Percentiles rank a stretch among this genome's conserved stretches.
Conservation (phyloP, 2,329 filamentous ascomycete species). For the Exserohilum turcica region DNA sequence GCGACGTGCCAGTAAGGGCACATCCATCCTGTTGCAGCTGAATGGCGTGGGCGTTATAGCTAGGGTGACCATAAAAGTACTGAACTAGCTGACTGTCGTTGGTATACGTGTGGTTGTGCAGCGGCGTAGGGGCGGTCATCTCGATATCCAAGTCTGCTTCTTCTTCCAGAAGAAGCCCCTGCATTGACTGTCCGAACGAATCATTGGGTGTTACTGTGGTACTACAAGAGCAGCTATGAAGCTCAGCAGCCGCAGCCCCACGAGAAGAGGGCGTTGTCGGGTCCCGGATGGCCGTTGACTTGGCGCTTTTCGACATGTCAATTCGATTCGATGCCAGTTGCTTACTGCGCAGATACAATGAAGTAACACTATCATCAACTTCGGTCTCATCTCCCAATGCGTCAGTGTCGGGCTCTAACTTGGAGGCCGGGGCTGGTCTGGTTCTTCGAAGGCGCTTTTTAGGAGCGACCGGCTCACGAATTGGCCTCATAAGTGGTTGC, state of each 20-base stretch:
- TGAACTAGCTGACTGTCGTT: slow-evolving; percentile 11
- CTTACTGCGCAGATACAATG: neutral
- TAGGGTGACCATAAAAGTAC: slow-evolving; percentile 2
- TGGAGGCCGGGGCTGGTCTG: neutral
- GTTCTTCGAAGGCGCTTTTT: slow-evolving; percentile 20
- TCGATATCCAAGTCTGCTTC: slow-evolving; percentile 21
- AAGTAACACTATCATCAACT: slow-evolving; percentile 20
- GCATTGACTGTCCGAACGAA: slow-evolving; percentile 17
- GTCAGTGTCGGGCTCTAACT: slow-evolving; percentile 7
- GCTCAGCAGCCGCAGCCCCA: neutral
- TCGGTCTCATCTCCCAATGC: slow-evolving; percentile 30
- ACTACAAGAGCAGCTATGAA: neutral
- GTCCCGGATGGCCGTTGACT: neutral
- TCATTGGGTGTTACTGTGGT: neutral
- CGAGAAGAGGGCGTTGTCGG: neutral
- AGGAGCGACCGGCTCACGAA: slow-evolving; percentile 10
- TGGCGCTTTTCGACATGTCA: neutral
- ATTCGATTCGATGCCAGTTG: neutral
- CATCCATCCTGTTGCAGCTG: neutral
- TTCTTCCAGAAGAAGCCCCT: slow-evolving; percentile 8
- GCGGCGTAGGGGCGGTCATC: slow-evolving; percentile 2
- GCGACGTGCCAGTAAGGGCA: slow-evolving; percentile 3
- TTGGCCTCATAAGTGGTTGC: slow-evolving; percentile 27
- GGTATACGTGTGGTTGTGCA: neutral
- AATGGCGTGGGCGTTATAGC: slow-evolving; percentile 8